phyloP scores from a whole-genome alignment of 306 rosid species.

The Cucurbita moschata region DNA sequence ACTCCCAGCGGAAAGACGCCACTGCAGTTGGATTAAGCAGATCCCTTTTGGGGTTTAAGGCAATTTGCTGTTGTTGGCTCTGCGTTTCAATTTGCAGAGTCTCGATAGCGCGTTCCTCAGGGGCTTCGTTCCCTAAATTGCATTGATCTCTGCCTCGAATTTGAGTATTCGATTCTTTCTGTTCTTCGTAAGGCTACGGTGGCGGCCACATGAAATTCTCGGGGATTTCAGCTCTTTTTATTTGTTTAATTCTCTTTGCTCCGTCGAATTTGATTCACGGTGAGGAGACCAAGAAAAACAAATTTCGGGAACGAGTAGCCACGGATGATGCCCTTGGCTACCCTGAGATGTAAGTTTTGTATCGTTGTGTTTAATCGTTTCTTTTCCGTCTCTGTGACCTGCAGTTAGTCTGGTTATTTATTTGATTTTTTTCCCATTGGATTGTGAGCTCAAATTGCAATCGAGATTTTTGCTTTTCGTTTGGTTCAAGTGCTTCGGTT shows the following conservation, averaged over 20 bases:
- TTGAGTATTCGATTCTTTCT: not conserved
- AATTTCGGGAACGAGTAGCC: conserved; percentile 82
- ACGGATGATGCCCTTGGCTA: conserved; percentile 65
- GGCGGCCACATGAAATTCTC: conserved; percentile 44
- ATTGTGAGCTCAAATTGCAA: not conserved
- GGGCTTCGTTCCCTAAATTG: not conserved
- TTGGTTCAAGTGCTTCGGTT: not conserved
- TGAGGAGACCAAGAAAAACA: conserved; percentile 35
- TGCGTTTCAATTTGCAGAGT: not conserved
- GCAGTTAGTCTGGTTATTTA: not conserved
- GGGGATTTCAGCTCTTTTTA: conserved; percentile 16
- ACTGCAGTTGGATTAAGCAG: not conserved
- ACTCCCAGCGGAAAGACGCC: not conserved
- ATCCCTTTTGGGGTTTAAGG: not conserved
- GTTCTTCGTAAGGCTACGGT: not conserved
- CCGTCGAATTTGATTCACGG: conserved; percentile 25
- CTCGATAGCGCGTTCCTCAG: not conserved
- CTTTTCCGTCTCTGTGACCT: not conserved
- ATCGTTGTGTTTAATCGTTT: not conserved
- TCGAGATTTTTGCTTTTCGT: not conserved
- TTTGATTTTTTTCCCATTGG: not conserved
- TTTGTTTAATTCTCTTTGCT: conserved; percentile 29
- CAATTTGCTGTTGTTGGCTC: not conserved
- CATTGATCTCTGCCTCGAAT: not conserved
- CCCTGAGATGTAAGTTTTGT: conserved; percentile 55